Base-by-base conservation (phyloP, 2,329 filamentous ascomycete genomes). In the Boeremia exigua region DNA sequence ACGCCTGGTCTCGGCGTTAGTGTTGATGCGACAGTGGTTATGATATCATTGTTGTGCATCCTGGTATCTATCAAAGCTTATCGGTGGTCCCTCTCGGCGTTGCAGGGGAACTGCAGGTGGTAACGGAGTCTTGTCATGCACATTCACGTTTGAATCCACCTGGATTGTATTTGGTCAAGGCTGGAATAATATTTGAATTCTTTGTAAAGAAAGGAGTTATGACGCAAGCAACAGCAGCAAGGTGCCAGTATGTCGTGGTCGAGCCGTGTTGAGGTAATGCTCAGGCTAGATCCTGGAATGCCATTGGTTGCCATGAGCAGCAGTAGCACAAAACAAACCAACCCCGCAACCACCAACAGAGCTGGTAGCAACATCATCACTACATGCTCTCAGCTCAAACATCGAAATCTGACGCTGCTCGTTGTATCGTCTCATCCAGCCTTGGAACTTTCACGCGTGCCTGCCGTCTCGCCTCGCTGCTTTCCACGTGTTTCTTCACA, bases 271-370 rank as follows among this genome's bases (percentile, higher is more conserved):
- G 43, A 44, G 37, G 37, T 25, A 29, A 39, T 27, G 38, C 34
- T 29, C 47, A 36, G 48, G 51, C 51, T 34, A 36, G 52, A 59
- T 43, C 42, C 47, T 57, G 59, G 59, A 64, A 65, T 69, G 60
- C 44, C 34, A 66, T 66, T 69, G 60, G 66, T 69, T 69, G 65
- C 47, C 65, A 61, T 60, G 65, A 60, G 61, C 64, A 62, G 50
- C 44, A 49, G 55, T 62, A 55, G 48, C 57, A 63, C 62, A 62
- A 65, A 63, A 69, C 67, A 68, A 56, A 46, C 61, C 61, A 59
- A 59, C 66, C 66, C 60, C 51, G 55, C 65, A 67, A 63, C 64
- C 64, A 59, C 53, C 56, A 54, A 56, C 40, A 56, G 19, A 48
- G 37, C 46, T 47, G 38, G 45, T 54, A 32, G 50, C 56, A 58